Evolutionary conservation across 1,139 yeast species (phyloP), one percentile per base, ranked within the genome.

Genomic region (Blastobotrys serpentis): DNA sequence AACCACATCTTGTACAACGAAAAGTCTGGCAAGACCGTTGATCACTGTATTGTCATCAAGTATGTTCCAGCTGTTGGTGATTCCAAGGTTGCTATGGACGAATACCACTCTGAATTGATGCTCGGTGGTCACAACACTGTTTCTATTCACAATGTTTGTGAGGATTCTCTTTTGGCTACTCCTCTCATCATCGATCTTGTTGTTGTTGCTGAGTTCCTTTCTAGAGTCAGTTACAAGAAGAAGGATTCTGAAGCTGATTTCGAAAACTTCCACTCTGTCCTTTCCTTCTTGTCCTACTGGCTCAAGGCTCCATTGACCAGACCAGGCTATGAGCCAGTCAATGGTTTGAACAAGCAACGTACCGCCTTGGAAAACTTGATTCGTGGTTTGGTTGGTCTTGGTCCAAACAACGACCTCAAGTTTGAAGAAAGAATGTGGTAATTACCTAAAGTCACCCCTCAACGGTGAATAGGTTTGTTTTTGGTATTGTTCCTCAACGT

Each of bases 81-180:
- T 70, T 83, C 95, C 58, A 90, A 90, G 77, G 96, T 90, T 55
- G 98, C 98, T 48, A 90, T 90, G 97, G 98, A 90, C 70, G 97
- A 90, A 74, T 90, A 90, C 73, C 88, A 89, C 74, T 85, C 95
- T 53, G 97, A 90, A 71, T 81, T 90, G 67, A 89, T 90, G 97
- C 79, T 90, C 63, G 98, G 98, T 54, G 98, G 98, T 43, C 97
- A 89, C 74, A 90, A 89, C 75, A 85, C 92, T 68, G 86, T 90
- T 57, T 82, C 94, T 49, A 85, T 90, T 65, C 96, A 89, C 74
- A 90, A 90, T 66, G 96, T 90, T 37, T 90, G 98, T 71, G 98
- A 90, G 72, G 98, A 90, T 70, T 89, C 97, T 2, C 76, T 90
- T 61, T 78, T 90, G 68, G 98, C 98, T 29, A 86, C 97, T 21